Conservation (phyloP, 345 rosid genomes). For the Zanthoxylum bungeanum region DNA sequence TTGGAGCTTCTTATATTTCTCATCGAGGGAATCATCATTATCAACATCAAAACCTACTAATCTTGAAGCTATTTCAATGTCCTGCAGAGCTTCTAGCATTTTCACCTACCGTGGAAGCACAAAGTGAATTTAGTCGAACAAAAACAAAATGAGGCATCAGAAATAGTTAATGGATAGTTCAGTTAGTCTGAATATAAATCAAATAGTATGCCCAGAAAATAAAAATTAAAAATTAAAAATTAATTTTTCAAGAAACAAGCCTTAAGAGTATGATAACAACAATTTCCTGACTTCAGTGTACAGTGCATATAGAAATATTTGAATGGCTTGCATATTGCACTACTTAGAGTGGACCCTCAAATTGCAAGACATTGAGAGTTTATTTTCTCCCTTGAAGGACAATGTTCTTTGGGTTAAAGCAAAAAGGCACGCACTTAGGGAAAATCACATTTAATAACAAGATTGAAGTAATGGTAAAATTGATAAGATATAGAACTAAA, state of each 20-base stretch:
- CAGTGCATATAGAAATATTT: constrained; percentile 2
- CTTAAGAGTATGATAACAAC: neutral
- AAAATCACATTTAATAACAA: neutral
- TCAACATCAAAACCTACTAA: constrained; percentile 91
- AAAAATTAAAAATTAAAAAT: no score
- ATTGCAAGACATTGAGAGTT: neutral
- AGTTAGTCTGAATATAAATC: neutral
- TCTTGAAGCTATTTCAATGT: constrained; percentile 95
- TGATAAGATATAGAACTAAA: neutral
- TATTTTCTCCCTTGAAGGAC: neutral
- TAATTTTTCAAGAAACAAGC: no score
- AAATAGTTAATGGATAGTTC: neutral
- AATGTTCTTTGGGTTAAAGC: neutral
- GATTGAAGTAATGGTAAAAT: neutral
- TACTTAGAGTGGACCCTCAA: neutral
- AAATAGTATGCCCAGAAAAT: neutral
- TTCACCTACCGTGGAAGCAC: constrained; percentile 57
- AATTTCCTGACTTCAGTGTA: neutral
- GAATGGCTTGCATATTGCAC: neutral
- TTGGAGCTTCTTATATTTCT: constrained; percentile 65
- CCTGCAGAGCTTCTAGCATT: constrained; percentile 98
- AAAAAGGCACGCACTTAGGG: neutral
- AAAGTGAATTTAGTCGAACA: constrained; percentile 7
- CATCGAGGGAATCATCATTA: constrained; percentile 75
- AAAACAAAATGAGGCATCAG: neutral